A percentile compares a stretch with the other conserved stretches of the same genome.
phyloP scores from a whole-genome alignment of 768 basidiomycete genomes.

The Amanita pallidorosea region DNA sequence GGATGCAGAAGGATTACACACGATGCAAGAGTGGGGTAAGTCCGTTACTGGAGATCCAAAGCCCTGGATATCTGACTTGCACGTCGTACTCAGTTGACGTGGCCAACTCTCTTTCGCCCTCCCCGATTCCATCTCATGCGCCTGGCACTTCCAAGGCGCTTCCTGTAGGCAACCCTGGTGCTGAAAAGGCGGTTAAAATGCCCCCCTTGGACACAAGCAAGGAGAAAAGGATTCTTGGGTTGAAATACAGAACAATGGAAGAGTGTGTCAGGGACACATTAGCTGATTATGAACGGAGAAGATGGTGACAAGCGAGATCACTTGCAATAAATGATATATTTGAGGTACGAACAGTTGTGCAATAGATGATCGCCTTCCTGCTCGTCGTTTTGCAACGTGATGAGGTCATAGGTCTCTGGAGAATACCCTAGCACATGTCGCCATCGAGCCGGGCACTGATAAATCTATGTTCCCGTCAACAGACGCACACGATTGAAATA shows the following conservation, averaged over 20 bases:
- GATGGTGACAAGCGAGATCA: too few species aligned
- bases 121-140: slow-evolving; percentile 10
- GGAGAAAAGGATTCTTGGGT: neutral
- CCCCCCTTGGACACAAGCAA: neutral
- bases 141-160: slow-evolving; percentile 11
- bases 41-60: neutral
- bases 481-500: too few species aligned
- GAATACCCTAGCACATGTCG: too few species aligned
- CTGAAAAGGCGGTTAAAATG: neutral
- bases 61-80: neutral
- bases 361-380: too few species aligned
- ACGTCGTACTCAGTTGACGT: slow-evolving; percentile 19
- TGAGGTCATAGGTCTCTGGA: too few species aligned
- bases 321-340: too few species aligned
- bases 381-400: too few species aligned
- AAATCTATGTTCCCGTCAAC: too few species aligned
- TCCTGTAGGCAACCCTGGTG: slow-evolving; percentile 11
- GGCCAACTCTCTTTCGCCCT: slow-evolving; percentile 17
- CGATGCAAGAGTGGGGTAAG: slow-evolving; percentile 28
- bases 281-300: too few species aligned
- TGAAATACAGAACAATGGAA: slow-evolving; percentile 8
- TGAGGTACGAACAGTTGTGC: too few species aligned
- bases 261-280: neutral
- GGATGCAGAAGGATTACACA: slow-evolving; percentile 9
- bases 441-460: too few species aligned